A percentile compares a stretch with the other conserved stretches of the same genome.
Evolutionary conservation across 108 stramenopile genomes (phyloP).

Genomic region (Skeletonema potamos): DNA sequence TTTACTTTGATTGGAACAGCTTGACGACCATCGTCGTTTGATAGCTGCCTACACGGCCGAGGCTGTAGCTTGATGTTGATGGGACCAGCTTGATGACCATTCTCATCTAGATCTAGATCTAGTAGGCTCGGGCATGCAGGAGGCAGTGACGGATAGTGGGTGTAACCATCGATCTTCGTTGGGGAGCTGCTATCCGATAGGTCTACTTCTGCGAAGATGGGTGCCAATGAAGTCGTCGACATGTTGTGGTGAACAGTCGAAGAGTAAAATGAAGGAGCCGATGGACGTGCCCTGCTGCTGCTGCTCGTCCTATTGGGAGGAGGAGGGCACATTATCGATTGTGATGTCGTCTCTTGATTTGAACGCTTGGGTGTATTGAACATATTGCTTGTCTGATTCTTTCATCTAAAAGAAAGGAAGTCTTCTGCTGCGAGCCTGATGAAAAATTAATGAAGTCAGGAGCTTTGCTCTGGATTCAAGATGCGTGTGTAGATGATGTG

Average conservation of each 20-base stretch:
- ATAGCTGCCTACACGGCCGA: background rate
- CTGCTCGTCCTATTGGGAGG: background rate
- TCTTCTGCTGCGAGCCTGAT: too few species aligned
- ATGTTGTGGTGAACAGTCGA: background rate
- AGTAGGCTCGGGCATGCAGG: background rate
- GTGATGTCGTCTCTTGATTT: background rate
- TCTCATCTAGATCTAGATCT: too few species aligned
- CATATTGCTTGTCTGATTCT: background rate
- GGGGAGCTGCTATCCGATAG: background rate
- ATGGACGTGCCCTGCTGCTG: background rate
- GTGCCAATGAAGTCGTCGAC: background rate
- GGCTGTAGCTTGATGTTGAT: background rate
- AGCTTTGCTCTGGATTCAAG: too few species aligned
- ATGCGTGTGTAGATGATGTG: too few species aligned
- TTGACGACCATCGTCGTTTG: background rate
- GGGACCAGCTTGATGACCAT: background rate
- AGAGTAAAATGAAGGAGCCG: background rate
- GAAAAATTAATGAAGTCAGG: too few species aligned
- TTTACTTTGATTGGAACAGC: background rate
- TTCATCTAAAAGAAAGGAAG: too few species aligned
- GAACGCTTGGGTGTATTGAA: background rate
- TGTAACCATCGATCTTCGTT: background rate
- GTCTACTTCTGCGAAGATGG: background rate
- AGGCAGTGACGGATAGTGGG: background rate
- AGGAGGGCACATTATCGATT: background rate